Conservation (phyloP, 1,284 basidiomycete species). For the Melampsora larici-populina region DNA sequence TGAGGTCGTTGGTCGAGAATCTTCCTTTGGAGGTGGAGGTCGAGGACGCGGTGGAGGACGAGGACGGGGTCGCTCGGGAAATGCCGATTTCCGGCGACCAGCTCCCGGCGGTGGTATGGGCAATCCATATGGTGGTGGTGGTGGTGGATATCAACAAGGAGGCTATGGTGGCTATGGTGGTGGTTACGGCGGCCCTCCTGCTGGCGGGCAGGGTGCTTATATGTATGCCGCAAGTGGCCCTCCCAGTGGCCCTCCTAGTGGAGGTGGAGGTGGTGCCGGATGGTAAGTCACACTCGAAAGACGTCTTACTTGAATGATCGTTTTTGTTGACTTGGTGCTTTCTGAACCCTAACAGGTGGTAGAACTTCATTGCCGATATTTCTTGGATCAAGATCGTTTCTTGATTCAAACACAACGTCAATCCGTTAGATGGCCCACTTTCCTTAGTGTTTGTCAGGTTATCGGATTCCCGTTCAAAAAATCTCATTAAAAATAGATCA, state of each 20-base stretch:
- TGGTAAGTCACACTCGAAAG: constrained; percentile 43
- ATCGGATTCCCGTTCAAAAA: neutral
- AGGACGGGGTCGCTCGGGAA: constrained; percentile 62
- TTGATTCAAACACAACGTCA: neutral
- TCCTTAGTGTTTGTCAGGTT: neutral
- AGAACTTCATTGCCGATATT: neutral
- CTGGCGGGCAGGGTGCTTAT: constrained; percentile 46
- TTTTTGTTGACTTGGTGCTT: neutral
- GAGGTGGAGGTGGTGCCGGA: constrained; percentile 48
- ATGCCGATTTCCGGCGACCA: constrained; percentile 58
- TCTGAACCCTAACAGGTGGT: neutral
- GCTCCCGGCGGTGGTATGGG: constrained; percentile 53
- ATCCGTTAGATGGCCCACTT: neutral
- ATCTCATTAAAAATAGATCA: neutral
- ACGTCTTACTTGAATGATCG: constrained; percentile 1
- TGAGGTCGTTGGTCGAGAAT: constrained; percentile 51
- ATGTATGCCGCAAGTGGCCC: constrained; percentile 49
- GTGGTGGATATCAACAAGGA: constrained; percentile 15
- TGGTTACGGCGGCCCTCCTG: constrained; percentile 44
- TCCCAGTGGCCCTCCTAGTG: constrained; percentile 46
- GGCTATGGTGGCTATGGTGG: constrained; percentile 26
- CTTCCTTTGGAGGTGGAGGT: constrained; percentile 43
- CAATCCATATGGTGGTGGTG: constrained; percentile 50
- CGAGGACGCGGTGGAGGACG: constrained; percentile 57
- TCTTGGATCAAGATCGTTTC: too few relatives aligned